Evolutionary conservation across 148 eudicot genomes (phyloP).

Genomic region (Drosera capensis): DNA sequence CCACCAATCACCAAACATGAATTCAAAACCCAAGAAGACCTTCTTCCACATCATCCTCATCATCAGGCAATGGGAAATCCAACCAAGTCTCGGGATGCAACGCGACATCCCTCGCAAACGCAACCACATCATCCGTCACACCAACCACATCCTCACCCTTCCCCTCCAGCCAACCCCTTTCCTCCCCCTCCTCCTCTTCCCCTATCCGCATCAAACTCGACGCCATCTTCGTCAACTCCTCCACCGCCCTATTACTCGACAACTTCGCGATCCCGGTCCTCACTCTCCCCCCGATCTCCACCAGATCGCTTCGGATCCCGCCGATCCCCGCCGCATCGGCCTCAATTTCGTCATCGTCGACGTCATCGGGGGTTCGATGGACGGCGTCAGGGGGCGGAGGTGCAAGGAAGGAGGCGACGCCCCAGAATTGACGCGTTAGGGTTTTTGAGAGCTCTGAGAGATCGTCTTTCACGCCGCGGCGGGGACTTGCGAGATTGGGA

Average conservation of each 20-base stretch:
- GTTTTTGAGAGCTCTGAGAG: constrained; percentile 70
- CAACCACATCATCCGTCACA: constrained; percentile 68
- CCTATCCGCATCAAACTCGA: constrained; percentile 49
- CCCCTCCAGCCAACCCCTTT: constrained; percentile 19
- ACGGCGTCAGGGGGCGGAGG: constrained; percentile 46
- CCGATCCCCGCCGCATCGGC: constrained; percentile 16
- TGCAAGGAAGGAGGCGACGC: constrained; percentile 79
- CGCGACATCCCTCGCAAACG: constrained; percentile 51
- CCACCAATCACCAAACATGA: no score
- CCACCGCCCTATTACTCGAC: constrained; percentile 42
- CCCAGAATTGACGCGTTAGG: constrained; percentile 73
- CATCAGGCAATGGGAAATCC: constrained; percentile 70
- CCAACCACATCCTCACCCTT: constrained; percentile 44
- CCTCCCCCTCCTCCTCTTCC: constrained; percentile 37
- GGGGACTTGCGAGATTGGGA: constrained; percentile 8
- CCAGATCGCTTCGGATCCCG: constrained; percentile 50
- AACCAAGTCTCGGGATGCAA: constrained; percentile 97
- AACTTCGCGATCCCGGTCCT: constrained; percentile 58
- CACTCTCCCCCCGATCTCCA: constrained; percentile 82
- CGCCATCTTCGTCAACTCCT: constrained; percentile 67
- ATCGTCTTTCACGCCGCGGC: constrained; percentile 78
- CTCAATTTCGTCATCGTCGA: constrained; percentile 5
- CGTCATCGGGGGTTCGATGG: not conserved
- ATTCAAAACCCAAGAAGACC: constrained; percentile 13
- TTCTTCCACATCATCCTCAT: constrained; percentile 32